phyloP scores from a whole-genome alignment of 2,329 filamentous ascomycete species.

The Sclerotinia trifoliorum region DNA sequence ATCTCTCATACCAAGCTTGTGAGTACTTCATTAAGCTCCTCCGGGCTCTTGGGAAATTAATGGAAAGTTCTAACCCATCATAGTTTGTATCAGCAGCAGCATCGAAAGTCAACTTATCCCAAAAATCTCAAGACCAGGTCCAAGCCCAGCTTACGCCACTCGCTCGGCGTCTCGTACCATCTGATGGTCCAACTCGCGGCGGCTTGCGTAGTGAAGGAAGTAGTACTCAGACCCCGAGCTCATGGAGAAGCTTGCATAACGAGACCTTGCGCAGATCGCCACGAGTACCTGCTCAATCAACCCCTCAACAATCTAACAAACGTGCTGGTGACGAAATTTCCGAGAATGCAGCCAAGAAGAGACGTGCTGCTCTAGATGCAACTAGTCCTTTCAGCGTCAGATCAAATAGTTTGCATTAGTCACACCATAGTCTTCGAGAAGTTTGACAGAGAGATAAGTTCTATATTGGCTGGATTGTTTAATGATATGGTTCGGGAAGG shows the following conservation, averaged over 20 bases:
- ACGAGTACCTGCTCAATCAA: not conserved
- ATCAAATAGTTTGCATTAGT: conserved; percentile 11
- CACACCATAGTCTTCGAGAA: not conserved
- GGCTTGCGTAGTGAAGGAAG: conserved; percentile 8
- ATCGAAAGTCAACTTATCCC: not conserved
- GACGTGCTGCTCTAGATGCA: not conserved
- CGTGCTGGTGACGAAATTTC: conserved; percentile 3
- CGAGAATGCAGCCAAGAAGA: conserved; percentile 1
- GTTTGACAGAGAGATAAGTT: not conserved
- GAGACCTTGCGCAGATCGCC: conserved; percentile 7
- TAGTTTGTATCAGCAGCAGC: conserved; percentile 3
- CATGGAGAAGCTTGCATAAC: conserved; percentile 12
- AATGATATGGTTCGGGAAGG: not conserved
- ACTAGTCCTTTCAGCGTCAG: conserved; percentile 19
- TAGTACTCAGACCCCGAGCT: conserved; percentile 17
- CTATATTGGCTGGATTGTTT: not conserved
- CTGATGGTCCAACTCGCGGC: not conserved
- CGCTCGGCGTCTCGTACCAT: not conserved
- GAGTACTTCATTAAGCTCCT: not conserved
- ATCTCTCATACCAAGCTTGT: conserved; percentile 12
- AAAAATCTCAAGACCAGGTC: not conserved
- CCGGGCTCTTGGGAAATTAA: not conserved
- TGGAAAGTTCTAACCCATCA: not conserved
- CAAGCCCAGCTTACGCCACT: conserved; percentile 10
- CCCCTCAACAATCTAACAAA: conserved; percentile 16